Evolutionary conservation across 495 filamentous ascomycete genomes (phyloP).

Genomic region (Chaetomidium leptoderma): DNA sequence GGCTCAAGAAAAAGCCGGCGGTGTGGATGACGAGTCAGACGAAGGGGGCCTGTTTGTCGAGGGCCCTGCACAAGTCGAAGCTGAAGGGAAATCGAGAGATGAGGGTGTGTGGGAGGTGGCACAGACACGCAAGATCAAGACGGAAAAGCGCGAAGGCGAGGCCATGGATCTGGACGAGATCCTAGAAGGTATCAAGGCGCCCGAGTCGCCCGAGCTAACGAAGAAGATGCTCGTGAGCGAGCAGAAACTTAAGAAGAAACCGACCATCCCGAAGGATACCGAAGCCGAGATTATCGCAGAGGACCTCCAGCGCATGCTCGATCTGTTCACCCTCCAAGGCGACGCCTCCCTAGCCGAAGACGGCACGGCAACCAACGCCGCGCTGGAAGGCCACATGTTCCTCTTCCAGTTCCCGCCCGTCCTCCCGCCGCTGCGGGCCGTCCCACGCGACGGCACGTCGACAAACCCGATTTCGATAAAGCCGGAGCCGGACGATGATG

Average conservation of each 20-base stretch:
- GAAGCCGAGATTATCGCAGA: slow-evolving; percentile 31
- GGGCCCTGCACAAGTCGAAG: slow-evolving; percentile 14
- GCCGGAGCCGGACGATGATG: slow-evolving; percentile 30
- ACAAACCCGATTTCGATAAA: slow-evolving; percentile 25
- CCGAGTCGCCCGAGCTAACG: slow-evolving; percentile 33
- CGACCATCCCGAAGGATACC: slow-evolving; percentile 32
- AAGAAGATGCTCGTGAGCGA: slow-evolving; percentile 27
- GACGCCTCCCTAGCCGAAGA: slow-evolving; percentile 21
- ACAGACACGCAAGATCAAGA: slow-evolving; percentile 26
- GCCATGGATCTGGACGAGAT: slow-evolving; percentile 39
- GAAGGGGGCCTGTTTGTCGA: slow-evolving; percentile 40
- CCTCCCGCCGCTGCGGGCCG: slow-evolving; percentile 47
- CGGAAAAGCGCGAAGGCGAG: slow-evolving; percentile 29
- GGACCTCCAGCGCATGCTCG: slow-evolving; percentile 34
- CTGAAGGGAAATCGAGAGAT: slow-evolving; percentile 21
- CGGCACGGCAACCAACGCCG: slow-evolving; percentile 11
- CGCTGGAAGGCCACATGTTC: slow-evolving; percentile 50
- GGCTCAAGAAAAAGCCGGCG: slow-evolving; percentile 27
- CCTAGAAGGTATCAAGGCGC: slow-evolving; percentile 30
- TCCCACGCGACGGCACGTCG: slow-evolving; percentile 9
- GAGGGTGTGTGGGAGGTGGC: slow-evolving; percentile 31
- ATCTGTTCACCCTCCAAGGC: slow-evolving; percentile 29
- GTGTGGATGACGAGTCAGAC: slow-evolving; percentile 41
- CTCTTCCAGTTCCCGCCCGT: slow-evolving; percentile 63
- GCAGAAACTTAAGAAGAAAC: slow-evolving; percentile 30